Evolutionary conservation across 1,284 basidiomycete genomes (phyloP).

Genomic region (Tremellales sp.): DNA sequence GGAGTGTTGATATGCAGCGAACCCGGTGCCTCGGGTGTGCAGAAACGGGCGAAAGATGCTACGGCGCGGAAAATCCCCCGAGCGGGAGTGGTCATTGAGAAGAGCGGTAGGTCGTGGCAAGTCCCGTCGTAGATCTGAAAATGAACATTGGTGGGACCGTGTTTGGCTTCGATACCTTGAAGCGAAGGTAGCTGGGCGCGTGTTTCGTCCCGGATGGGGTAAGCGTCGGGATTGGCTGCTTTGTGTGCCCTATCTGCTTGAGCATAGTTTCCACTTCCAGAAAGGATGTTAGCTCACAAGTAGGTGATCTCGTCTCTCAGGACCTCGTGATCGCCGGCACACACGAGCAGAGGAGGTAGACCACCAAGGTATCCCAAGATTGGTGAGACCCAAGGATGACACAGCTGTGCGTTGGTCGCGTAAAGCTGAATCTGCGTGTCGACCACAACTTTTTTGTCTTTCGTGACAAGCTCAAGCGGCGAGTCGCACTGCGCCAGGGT

Average conservation of each 20-base stretch:
- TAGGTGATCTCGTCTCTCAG: slow-evolving; percentile 89
- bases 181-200: slow-evolving; percentile 63
- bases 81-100: slow-evolving; percentile 70
- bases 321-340: slow-evolving; percentile 87
- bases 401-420: slow-evolving; percentile 74
- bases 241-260: slow-evolving; percentile 73
- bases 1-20: slow-evolving; percentile 6
- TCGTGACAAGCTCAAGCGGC: slow-evolving; percentile 24
- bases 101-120: slow-evolving; percentile 64
- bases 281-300: slow-evolving; percentile 54
- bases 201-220: slow-evolving; percentile 61
- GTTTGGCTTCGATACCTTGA: slow-evolving; percentile 60
- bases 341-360: slow-evolving; percentile 77
- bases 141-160: slow-evolving; percentile 78
- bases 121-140: slow-evolving; percentile 63
- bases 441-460: slow-evolving; percentile 27
- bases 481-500: slow-evolving; percentile 32
- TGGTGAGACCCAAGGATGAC: slow-evolving; percentile 82
- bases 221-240: slow-evolving; percentile 76
- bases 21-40: slow-evolving; percentile 38
- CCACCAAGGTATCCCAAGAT: slow-evolving; percentile 82
- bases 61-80: slow-evolving; percentile 43
- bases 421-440: slow-evolving; percentile 79
- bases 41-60: slow-evolving; percentile 48
- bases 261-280: slow-evolving; percentile 7